Base-by-base conservation (phyloP, 176 grass and related monocot genomes). In the Guadua angustifolia region DNA sequence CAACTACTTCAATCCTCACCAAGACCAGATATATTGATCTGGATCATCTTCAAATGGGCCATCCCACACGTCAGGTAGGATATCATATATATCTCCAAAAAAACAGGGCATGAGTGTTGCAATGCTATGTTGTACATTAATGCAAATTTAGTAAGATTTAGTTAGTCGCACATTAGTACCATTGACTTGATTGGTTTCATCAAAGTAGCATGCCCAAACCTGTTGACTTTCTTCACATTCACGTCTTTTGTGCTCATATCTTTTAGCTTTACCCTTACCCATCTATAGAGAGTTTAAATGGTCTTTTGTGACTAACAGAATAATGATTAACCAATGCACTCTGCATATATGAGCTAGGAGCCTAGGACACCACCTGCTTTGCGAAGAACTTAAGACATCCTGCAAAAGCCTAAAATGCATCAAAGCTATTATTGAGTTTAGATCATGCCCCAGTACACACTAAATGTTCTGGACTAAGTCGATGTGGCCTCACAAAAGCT, bases 171-270 rank as follows among this genome's bases (percentile, higher is more conserved):
- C 39, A 68, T 29, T 67, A 79, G 59, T 16, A 58, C 39, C 13
- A 11, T 9, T 50, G 11, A 79, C 40, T 60, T 7, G 4, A 40
- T n/a, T 39, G 63, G 39, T 84, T 84, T 40, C 45, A 74, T 18
- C 8, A 52, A 51, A 33, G 32, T 80, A 75, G n/a, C 29, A 79
- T 74, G 74, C 62, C 45, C 21, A 61, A 84, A 82, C 7, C 65
- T 56, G 47, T 72, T 81, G n/a, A 25, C 19, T 69, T 74, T 85
- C 12, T 78, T 82, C 46, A 58, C 66, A 66, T 68, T 59, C 52
- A 51, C 6, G 3, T 33, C 19, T 70, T 22, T 33, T 56, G 24
- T 73, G 8, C 0, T n/a, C 13, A 10, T 40, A 47, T 79, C n/a
- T 67, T 74, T 66, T 79, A 73, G 13, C 44, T 67, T 84, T 17